A percentile compares a stretch with the other conserved stretches of the same genome.
Evolutionary conservation across 257 asterid species (phyloP).

Genomic region (Echites panduratus): DNA sequence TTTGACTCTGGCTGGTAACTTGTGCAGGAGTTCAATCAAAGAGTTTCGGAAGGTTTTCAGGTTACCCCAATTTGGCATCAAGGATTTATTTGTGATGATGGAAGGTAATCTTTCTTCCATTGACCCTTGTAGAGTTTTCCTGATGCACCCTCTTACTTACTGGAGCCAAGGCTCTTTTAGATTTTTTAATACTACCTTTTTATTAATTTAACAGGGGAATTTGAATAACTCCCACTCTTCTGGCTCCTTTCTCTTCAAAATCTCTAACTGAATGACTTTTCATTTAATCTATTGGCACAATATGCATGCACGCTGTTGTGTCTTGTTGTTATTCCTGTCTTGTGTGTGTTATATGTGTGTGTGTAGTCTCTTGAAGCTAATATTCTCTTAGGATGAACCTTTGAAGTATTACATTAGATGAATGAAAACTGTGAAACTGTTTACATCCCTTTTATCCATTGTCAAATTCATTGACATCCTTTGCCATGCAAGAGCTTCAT

Average conservation of each 20-base stretch:
- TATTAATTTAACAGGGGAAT: not conserved
- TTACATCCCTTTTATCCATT: too few species aligned
- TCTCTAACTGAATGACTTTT: not conserved
- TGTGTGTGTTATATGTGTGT: too few species aligned
- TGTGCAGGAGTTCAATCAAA: conserved; percentile 69
- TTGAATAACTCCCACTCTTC: not conserved
- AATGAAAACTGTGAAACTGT: too few species aligned
- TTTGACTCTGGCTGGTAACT: conserved; percentile 6
- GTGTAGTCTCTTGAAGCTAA: too few species aligned
- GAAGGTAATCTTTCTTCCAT: conserved; percentile 43
- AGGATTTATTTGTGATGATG: conserved; percentile 77
- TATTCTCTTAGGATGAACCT: too few species aligned
- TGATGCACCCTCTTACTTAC: not conserved
- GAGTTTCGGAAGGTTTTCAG: conserved; percentile 86
- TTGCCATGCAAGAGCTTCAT: too few species aligned
- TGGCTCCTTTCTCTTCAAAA: too few species aligned
- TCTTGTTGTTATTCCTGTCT: not conserved
- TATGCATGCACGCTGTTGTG: not conserved
- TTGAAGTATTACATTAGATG: too few species aligned
- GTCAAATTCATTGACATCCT: too few species aligned
- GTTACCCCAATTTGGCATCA: conserved; percentile 97
- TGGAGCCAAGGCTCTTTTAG: not conserved
- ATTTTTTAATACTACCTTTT: not conserved
- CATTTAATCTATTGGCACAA: not conserved
- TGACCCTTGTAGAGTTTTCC: not conserved